These are phyloP conservation scores for Pythium myriotylum DNA, from an alignment of 352 stramenopile genomes.

Conservation along the genomic window DNA sequence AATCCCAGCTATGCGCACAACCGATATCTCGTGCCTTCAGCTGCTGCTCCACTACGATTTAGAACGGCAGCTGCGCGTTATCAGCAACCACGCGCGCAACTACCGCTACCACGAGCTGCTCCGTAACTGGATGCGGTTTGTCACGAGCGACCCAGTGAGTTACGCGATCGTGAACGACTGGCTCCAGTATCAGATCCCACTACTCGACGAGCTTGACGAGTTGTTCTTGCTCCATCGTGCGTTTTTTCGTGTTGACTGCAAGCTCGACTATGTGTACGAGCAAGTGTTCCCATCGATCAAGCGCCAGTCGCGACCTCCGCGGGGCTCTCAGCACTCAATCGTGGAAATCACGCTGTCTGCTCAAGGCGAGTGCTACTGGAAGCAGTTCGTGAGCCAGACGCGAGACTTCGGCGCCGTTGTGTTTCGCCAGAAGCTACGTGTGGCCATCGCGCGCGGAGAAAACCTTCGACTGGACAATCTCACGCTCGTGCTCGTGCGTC, in stretches of 20 bases:
- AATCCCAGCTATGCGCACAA: slow-evolving; percentile 54
- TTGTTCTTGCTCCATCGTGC: slow-evolving; percentile 50
- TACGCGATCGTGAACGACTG: slow-evolving; percentile 77
- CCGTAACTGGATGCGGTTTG: slow-evolving; percentile 43
- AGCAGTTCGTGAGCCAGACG: slow-evolving; percentile 22
- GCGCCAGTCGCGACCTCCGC: not conserved
- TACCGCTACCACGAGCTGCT: slow-evolving; percentile 51
- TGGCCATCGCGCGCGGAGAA: slow-evolving; percentile 16
- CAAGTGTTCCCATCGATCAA: slow-evolving; percentile 40
- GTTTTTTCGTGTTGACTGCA: slow-evolving; percentile 70
- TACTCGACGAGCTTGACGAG: slow-evolving; percentile 58
- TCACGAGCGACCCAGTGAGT: slow-evolving; percentile 46
- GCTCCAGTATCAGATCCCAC: slow-evolving; percentile 44
- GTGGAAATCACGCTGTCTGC: slow-evolving; percentile 16
- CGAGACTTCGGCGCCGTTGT: slow-evolving; percentile 5
- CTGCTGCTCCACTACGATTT: slow-evolving; percentile 66
- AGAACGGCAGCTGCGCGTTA: slow-evolving; percentile 50
- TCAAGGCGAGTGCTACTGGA: slow-evolving; percentile 21
- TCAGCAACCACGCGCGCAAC: slow-evolving; percentile 54
- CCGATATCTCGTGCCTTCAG: slow-evolving; percentile 31
- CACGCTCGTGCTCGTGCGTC: slow-evolving; percentile 29
- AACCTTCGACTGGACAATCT: slow-evolving; percentile 17
- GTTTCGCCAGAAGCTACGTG: slow-evolving; percentile 17
- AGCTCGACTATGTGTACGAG: slow-evolving; percentile 49
- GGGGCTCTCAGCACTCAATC: not conserved